Conservation (phyloP, 257 asterid species). For the Solanum paucissectum region DNA sequence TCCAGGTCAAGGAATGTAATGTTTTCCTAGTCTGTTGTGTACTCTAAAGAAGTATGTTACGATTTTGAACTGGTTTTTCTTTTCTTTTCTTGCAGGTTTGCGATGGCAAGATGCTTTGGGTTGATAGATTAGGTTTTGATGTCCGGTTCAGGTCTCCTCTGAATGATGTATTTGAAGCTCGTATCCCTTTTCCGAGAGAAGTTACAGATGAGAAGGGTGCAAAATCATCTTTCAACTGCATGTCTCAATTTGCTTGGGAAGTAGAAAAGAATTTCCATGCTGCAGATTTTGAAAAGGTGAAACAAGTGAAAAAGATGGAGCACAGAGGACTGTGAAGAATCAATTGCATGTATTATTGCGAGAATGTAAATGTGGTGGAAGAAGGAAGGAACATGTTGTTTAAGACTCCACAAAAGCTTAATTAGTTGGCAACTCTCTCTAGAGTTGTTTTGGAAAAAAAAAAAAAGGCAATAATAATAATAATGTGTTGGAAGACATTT, state of each 20-base stretch:
- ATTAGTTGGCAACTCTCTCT: too few relatives aligned
- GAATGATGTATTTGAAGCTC: constrained; percentile 57
- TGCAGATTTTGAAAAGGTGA: constrained; percentile 58
- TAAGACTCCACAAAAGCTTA: too few relatives aligned
- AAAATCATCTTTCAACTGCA: constrained; percentile 89
- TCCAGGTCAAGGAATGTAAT: background rate
- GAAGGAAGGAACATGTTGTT: background rate
- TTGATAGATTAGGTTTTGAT: constrained; percentile 86
- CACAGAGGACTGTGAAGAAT: constrained; percentile 11
- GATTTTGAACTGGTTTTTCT: background rate
- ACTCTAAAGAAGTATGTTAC: background rate
- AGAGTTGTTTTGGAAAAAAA: too few relatives aligned
- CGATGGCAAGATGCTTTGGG: constrained; percentile 89
- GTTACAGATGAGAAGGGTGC: constrained; percentile 89
- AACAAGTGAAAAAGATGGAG: constrained; percentile 44
- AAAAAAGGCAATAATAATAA: too few relatives aligned
- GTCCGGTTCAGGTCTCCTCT: constrained; percentile 46
- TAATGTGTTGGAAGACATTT: too few relatives aligned
- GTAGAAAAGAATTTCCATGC: constrained; percentile 61
- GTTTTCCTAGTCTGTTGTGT: background rate
- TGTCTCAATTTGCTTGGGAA: constrained; percentile 97
- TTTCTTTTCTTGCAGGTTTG: constrained; percentile 35
- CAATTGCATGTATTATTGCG: background rate
- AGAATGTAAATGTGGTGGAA: background rate
- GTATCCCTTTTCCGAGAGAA: constrained; percentile 90